These are phyloP conservation scores for Ogataea glucozyma DNA, from an alignment of 805 yeast genomes.

Conservation along the genomic window DNA sequence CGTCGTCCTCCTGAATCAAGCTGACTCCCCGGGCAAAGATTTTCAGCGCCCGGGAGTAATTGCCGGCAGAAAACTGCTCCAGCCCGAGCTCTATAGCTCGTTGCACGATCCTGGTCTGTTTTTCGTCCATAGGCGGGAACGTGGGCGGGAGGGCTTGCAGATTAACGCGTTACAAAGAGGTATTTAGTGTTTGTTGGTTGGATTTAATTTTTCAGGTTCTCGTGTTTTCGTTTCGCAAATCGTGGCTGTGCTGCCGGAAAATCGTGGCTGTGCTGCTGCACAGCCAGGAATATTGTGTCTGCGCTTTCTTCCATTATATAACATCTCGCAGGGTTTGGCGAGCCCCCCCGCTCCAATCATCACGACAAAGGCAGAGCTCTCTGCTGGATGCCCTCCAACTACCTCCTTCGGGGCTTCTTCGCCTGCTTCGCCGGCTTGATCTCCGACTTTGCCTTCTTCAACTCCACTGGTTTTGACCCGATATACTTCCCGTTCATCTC, in stretches of 20 bases:
- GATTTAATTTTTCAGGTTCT: no score
- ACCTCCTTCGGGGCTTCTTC: constrained; percentile 11
- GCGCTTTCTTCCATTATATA: no score
- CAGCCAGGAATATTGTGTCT: no score
- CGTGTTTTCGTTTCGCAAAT: no score
- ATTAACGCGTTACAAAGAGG: background rate
- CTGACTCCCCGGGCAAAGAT: constrained; percentile 23
- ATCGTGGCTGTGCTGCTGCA: no score
- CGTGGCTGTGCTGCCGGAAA: no score
- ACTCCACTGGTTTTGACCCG: constrained; percentile 70
- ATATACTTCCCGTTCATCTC: constrained; percentile 77
- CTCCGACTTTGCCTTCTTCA: constrained; percentile 60
- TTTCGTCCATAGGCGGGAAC: background rate
- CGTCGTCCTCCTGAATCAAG: constrained; percentile 12
- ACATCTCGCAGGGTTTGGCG: no score
- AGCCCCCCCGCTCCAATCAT: no score
- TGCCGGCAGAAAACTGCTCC: constrained; percentile 19
- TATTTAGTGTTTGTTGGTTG: no score
- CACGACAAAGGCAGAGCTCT: no score
- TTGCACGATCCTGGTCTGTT: constrained; percentile 6
- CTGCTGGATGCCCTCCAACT: no score
- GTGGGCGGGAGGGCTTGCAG: background rate
- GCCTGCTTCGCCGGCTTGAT: constrained; percentile 34
- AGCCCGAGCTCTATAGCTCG: constrained; percentile 23
- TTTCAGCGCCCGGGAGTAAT: constrained; percentile 25